Evolutionary conservation across 805 yeast genomes (phyloP).

Genomic region (Candida coquimbonensis): DNA sequence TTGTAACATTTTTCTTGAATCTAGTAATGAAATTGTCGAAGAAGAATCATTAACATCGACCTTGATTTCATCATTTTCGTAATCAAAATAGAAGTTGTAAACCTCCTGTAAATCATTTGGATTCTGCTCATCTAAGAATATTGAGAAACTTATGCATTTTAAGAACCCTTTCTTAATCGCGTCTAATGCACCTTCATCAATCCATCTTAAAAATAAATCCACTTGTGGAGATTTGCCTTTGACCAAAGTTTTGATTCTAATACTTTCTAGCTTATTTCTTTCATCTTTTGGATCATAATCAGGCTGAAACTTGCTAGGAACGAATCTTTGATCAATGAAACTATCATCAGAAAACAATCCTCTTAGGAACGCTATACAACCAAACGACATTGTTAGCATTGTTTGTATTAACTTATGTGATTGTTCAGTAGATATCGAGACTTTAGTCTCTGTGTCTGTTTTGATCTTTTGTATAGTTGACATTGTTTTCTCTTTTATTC

Average conservation of each 20-base stretch:
- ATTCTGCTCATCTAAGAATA: constrained; percentile 34
- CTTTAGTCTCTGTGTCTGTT: neutral
- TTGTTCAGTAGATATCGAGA: constrained; percentile 28
- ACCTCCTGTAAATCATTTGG: constrained; percentile 42
- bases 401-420: constrained; percentile 42
- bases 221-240: constrained; percentile 40
- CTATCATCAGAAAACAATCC: constrained; percentile 51
- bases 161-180: constrained; percentile 37
- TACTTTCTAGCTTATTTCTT: constrained; percentile 27
- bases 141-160: constrained; percentile 38
- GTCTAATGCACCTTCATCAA: constrained; percentile 43
- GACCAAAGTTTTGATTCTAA: constrained; percentile 42
- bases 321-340: constrained; percentile 42
- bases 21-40: constrained; percentile 18
- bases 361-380: constrained; percentile 50
- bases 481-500: neutral
- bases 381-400: constrained; percentile 44
- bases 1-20: constrained; percentile 39
- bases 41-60: constrained; percentile 19
- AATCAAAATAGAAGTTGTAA: constrained; percentile 42
- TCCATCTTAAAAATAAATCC: constrained; percentile 46
- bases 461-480: constrained; percentile 1
- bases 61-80: constrained; percentile 26
- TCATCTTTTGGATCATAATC: constrained; percentile 19
- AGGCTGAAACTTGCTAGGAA: constrained; percentile 28